A percentile compares a stretch with the other conserved stretches of the same genome.
These are phyloP conservation scores for Hanseniaspora nectarophila DNA, from an alignment of 805 yeast genomes.

Conservation along the genomic window DNA sequence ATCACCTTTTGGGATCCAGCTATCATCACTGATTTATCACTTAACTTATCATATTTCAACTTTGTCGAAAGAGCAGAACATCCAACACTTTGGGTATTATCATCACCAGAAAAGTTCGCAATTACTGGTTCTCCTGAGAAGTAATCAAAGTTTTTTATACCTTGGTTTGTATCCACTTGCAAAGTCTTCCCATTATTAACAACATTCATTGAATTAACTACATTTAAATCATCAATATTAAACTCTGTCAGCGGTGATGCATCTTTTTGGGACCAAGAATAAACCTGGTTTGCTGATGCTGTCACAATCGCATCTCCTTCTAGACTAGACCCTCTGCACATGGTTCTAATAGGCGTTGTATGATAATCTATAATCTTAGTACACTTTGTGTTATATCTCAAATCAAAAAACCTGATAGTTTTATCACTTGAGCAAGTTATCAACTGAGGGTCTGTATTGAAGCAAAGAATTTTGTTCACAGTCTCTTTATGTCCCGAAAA, in stretches of 20 bases:
- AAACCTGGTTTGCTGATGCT: conserved; percentile 68
- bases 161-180: conserved; percentile 78
- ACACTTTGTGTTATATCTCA: conserved; percentile 60
- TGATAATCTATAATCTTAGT: conserved; percentile 71
- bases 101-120: conserved; percentile 43
- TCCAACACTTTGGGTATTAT: background rate
- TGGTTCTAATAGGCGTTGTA: conserved; percentile 63
- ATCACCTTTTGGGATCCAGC: conserved; percentile 73
- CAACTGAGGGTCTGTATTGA: conserved; percentile 73
- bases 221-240: conserved; percentile 14
- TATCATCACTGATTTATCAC: conserved; percentile 57
- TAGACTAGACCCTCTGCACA: conserved; percentile 57
- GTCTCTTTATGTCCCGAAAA: conserved; percentile 73
- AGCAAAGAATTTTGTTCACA: conserved; percentile 55
- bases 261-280: conserved; percentile 72
- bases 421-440: conserved; percentile 74
- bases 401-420: conserved; percentile 82
- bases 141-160: conserved; percentile 70
- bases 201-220: conserved; percentile 29
- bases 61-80: background rate
- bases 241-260: conserved; percentile 58
- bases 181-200: conserved; percentile 54
- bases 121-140: conserved; percentile 55
- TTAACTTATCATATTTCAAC: conserved; percentile 15
- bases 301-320: conserved; percentile 51